Evolutionary conservation across 78 protist species (phyloP), one percentile per base, ranked within the genome.

Genomic region (Dictyostelium firmibasis): DNA sequence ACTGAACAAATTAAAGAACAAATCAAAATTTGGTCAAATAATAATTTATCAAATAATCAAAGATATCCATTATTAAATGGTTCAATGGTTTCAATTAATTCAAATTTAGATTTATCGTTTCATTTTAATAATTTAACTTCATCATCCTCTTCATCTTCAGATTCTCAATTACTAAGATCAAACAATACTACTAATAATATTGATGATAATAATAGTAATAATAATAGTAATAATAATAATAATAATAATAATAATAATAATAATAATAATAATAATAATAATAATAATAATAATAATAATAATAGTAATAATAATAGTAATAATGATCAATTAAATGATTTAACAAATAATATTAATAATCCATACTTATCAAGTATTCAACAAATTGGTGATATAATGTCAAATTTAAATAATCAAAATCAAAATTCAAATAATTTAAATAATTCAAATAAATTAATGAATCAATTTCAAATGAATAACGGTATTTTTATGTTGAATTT

Each of bases 11-110:
- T 86, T 20, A 74, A 76, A 35, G 77, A 86, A 27, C 18, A 47
- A 7, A 14, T 74, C 0, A 47, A 35, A 50, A 18, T 47, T 3
- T 79, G 78, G 81, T 57, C 86, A 38, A 41, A 27, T 20, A 33
- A 64, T 8, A 36, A n/a, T 43, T 67, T 88, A 38, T 20, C 25
- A 14, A 27, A 53, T 38, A 29, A 57, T 43, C 9, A 60, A 67
- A 33, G 29, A 69, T 27, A 60, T 23, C 86, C 93, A 64, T 41
- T 88, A 29, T 29, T 88, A 11, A 88, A 88, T 64, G 86, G 86
- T n/a, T 88, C 93, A 38, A 79, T 88, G 16, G 67, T 88, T 14
- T 57, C 86, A 62, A 14, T 88, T 9, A 44, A 77, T 77, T 41
- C 50, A 77, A 77, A 77, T 41, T 50, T 86, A 25, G 92, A 86